Evolutionary conservation across 352 stramenopile species (phyloP).

Genomic region (Globisporangium paroecandrum): DNA sequence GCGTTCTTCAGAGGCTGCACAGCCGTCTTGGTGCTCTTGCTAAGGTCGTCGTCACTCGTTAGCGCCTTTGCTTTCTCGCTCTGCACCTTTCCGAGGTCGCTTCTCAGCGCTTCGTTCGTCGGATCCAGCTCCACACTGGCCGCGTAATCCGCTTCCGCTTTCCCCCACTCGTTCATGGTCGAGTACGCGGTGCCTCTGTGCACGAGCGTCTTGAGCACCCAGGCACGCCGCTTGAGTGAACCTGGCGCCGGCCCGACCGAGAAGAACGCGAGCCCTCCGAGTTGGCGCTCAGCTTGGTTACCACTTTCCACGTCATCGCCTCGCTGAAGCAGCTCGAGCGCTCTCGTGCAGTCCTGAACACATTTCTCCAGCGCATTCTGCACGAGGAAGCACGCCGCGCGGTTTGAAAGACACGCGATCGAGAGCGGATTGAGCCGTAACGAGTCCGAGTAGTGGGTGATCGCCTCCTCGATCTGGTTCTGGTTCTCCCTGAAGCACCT

Average conservation of each 20-base stretch:
- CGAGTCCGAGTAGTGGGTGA: constrained; percentile 55
- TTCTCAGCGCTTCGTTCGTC: constrained; percentile 42
- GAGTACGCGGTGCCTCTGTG: constrained; percentile 52
- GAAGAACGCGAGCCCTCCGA: constrained; percentile 49
- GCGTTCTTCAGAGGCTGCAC: background rate
- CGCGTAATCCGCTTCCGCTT: constrained; percentile 55
- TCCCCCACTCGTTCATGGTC: constrained; percentile 28
- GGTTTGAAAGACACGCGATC: constrained; percentile 74
- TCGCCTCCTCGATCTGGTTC: constrained; percentile 36
- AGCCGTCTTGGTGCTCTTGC: background rate
- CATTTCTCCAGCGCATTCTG: constrained; percentile 46
- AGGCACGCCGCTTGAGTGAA: constrained; percentile 51
- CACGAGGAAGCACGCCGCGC: constrained; percentile 61
- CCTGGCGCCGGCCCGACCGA: constrained; percentile 47
- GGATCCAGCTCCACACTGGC: constrained; percentile 60
- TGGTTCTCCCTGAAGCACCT: constrained; percentile 34
- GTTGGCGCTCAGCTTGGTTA: background rate
- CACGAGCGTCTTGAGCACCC: constrained; percentile 78
- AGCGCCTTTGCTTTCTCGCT: constrained; percentile 1
- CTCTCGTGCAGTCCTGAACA: constrained; percentile 54
- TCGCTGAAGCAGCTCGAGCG: constrained; percentile 58
- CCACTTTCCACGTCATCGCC: constrained; percentile 7
- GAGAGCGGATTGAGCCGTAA: constrained; percentile 54
- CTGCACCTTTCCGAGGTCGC: constrained; percentile 44
- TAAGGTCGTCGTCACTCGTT: background rate